Evolutionary conservation across 192 early-diverging fungal species (phyloP), one percentile per base, ranked within the genome.

Genomic region (Coemansia sp.): DNA sequence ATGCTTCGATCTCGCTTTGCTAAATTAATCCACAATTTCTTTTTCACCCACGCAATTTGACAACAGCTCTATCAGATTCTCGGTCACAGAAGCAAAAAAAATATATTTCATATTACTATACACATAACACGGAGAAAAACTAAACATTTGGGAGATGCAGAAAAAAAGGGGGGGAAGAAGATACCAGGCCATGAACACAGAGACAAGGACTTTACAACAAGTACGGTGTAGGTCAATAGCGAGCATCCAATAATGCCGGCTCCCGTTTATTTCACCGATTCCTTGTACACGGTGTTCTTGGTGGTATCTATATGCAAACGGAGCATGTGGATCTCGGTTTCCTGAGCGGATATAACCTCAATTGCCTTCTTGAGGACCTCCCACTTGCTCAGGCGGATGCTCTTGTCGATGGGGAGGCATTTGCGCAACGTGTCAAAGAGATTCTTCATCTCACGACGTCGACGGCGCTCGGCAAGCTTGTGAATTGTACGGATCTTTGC

Each of bases 401-500:
- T 88, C 51, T 88, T 89, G 66, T 94, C 92, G 5, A 92, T 84
- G 3, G 94, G 93, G 63, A 95, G 80, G 13, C 87, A 79, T 63
- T 89, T 91, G 49, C 91, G 85, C 17, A 95, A 79, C 50, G 91
- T 89, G 78, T 95, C 94, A 88, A 95, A 95, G 25, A 95, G 80
- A 45, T 92, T 90, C 68, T 95, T 95, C 91, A 95, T 94, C 67
- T 95, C 94, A 67, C 88, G 93, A 44, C 94, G 87, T 16, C 94
- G 86, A 61, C 93, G 93, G 55, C 94, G 79, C 63, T 95, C 94
- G 11, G 94, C 94, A 44, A 95, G 72, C 69, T 95, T 95, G 75
- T 95, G 94, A 61, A 87, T 88, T n/a, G 94, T 86, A 44, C 93
- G 82, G 39, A 95, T 77, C 69, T 95, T 91, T 32, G 92, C 91